These are phyloP conservation scores for Collybiopsis luxurians DNA, from an alignment of 768 basidiomycete species.

Conservation along the genomic window DNA sequence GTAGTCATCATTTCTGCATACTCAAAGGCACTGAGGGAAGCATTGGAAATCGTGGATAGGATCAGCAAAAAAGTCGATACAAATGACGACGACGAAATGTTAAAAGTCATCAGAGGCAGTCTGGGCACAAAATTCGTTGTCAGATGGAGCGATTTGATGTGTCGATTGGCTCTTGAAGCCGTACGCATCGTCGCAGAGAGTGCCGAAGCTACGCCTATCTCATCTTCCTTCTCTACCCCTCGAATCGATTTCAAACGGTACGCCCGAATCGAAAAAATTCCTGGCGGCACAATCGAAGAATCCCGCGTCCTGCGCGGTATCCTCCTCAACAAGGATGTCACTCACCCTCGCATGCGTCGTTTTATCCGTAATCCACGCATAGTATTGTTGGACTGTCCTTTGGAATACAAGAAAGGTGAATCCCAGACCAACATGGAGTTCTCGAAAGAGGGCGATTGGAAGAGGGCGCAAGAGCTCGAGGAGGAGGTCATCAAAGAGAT, in stretches of 20 bases:
- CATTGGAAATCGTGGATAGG: slow-evolving; percentile 81
- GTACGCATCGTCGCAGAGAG: slow-evolving; percentile 85
- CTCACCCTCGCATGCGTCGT: slow-evolving; percentile 94
- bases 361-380: slow-evolving; percentile 89
- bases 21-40: slow-evolving; percentile 92
- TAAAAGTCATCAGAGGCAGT: slow-evolving; percentile 94
- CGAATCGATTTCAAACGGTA: slow-evolving; percentile 97
- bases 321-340: slow-evolving; percentile 99
- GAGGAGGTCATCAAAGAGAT: slow-evolving; percentile 94
- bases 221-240: neutral
- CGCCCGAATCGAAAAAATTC: slow-evolving; percentile 95
- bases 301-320: slow-evolving; percentile 85
- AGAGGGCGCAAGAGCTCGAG: slow-evolving; percentile 88
- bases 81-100: slow-evolving; percentile 85
- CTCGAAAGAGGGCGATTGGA: slow-evolving; percentile 91
- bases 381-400: slow-evolving; percentile 86
- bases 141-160: slow-evolving; percentile 98
- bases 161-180: slow-evolving; percentile 88
- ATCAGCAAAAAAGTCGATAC: slow-evolving; percentile 92
- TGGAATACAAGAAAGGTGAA: slow-evolving; percentile 99
- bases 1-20: slow-evolving; percentile 99
- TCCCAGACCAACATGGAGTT: slow-evolving; percentile 99
- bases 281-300: slow-evolving; percentile 96
- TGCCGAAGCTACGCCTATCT: slow-evolving; percentile 58
- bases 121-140: slow-evolving; percentile 98